Base-by-base conservation (phyloP, 768 basidiomycete species). In the Leccinum uliginosum region DNA sequence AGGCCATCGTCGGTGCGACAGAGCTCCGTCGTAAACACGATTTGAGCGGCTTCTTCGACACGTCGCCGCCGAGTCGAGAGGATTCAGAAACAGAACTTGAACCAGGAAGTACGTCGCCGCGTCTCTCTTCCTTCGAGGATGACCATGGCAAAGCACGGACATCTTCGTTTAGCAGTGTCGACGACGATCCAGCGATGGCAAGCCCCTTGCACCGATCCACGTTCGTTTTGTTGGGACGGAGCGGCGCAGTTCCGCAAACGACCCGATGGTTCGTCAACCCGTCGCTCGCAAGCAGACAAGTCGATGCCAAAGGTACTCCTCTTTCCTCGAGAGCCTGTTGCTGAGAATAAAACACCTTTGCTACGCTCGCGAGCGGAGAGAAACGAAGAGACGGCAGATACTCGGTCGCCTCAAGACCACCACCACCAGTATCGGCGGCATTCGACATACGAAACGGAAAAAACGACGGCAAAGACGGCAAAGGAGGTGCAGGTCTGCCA, bases 401-500 rank as follows among this genome's bases (percentile, higher is more conserved):
- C 11, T 55, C 60, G 47, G 32, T 21, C 2, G 29, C 47, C 27
- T 4, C 30, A 6, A 34, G 4, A 34, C 50, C 9, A 23, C 10
- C 10, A 34, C 0, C 21, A 12, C 17, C 24, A 26, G 24, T 17
- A 0, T n/a, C n/a, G n/a, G 19, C 2, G 23, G 19, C 43, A 3
- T 26, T 23, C 5, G 55, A n/a, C 30, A 48, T 3, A 45, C 45
- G 50, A 45, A 67, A 57, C 34, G 59, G 55, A 34, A 51, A 53
- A 21, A 62, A 56, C 9, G 12, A 49, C 21, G 71, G 65, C 15
- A 72, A 40, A 12, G 63, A 55, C 7, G 67, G 69, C 40, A 69
- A 24, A 6, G 65, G 61, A 26, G 64, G 62, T 0, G 51, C 35
- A 21, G 71, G 61, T 30, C 40, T 61, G 45, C n/a, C n/a, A n/a